Conservation (phyloP, 139 green algal genomes). For the Chlamydomonas urium region DNA sequence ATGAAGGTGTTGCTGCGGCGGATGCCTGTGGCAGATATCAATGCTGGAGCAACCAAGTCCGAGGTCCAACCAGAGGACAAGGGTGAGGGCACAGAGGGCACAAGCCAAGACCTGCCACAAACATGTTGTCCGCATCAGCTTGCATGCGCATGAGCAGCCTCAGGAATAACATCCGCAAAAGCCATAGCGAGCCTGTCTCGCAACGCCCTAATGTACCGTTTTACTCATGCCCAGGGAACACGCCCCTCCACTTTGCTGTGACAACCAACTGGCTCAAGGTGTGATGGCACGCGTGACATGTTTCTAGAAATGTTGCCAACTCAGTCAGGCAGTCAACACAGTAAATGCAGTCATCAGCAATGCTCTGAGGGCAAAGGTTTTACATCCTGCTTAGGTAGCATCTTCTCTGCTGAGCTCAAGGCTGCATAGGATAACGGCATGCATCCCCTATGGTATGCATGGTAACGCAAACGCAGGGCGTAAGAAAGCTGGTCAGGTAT, state of each 20-base stretch:
- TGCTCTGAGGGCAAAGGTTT: background rate
- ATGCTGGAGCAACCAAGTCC: background rate
- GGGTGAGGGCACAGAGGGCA: background rate
- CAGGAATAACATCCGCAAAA: background rate
- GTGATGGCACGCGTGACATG: background rate
- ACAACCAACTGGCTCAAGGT: background rate
- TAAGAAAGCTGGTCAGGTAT: constrained; percentile 13
- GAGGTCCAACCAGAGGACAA: background rate
- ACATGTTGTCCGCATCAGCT: background rate
- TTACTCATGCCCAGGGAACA: constrained; percentile 9
- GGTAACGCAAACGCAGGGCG: background rate
- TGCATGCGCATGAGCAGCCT: background rate
- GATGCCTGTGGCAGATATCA: constrained; percentile 6
- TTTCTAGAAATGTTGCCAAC: background rate
- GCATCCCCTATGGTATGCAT: background rate
- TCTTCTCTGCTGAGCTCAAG: background rate
- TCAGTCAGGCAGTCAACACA: background rate
- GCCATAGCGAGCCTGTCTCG: background rate
- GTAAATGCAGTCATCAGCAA: background rate
- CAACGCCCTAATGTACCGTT: background rate
- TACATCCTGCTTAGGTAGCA: background rate
- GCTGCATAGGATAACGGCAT: background rate
- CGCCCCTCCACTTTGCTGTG: constrained; percentile 10
- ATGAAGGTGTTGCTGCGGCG: background rate
- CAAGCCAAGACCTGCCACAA: background rate